Evolutionary conservation across 2,329 filamentous ascomycete species (phyloP), one percentile per base, ranked within the genome.

Genomic region (Eutypella sp.): DNA sequence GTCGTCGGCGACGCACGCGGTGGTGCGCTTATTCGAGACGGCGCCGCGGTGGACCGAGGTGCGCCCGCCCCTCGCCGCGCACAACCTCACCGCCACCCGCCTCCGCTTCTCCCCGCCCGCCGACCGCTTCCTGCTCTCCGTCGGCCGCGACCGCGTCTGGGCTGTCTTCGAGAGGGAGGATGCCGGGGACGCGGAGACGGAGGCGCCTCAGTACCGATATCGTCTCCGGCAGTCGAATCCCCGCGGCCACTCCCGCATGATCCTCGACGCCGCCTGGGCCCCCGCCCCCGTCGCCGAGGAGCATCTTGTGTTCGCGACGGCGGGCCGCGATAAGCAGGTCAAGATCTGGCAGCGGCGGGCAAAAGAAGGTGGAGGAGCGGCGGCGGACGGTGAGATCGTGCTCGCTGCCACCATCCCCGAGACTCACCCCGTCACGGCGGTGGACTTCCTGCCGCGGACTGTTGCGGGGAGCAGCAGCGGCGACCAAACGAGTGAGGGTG

Each of bases 131-230:
- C 74, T 99, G 15, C 75, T 99, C 2, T 96, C 89, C 51, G 92
- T 96, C 2, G 92, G 93, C 2, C 76, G 93, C 48, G 93, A 99
- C 66, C 76, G 93, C 11, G 89, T 95, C 66, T 99, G 92, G 90
- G 84, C 83, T 0, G 72, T 97, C 1, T 99, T 92, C 63, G 70
- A 79, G 56, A 74, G 81, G 33, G 62, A 55, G 27, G 57, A 53
- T 25, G 38, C 3, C 11, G 20, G 46, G 2, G 60, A 63, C 2
- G 56, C 41, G 27, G 48, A 55, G 18, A n/a, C n/a, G n/a, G n/a
- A n/a, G n/a, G n/a, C n/a, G n/a, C n/a, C n/a, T n/a, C n/a, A n/a
- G n/a, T n/a, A 33, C 29, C 29, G 13, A 11, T 96, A 87, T 58
- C 67, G 64, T 20, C 70, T 85, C 3, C 64, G 79, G 33, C 72